Conservation (phyloP, 306 rosid genomes). For the Pachyrhizus erosus region DNA sequence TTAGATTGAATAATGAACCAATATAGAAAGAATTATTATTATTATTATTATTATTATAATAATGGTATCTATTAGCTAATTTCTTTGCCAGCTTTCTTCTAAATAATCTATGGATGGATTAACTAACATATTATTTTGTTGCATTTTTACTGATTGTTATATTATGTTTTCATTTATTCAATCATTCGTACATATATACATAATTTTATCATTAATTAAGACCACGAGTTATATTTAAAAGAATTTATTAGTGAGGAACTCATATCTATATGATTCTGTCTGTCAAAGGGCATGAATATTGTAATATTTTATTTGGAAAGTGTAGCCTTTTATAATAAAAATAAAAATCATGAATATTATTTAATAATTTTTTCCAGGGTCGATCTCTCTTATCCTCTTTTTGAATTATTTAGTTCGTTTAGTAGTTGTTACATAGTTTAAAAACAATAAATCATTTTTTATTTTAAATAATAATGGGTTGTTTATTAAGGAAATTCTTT, state of each 20-base stretch:
- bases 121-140: not conserved
- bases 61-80: not conserved
- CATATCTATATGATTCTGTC: not conserved
- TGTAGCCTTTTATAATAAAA: not conserved
- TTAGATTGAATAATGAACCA: too few relatives aligned
- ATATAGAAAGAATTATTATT: too few relatives aligned
- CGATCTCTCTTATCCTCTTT: not conserved
- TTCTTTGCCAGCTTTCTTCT: not conserved
- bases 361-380: not conserved
- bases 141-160: not conserved
- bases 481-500: too few relatives aligned
- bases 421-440: not conserved
- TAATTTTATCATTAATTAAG: not conserved
- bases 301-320: not conserved
- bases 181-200: too few relatives aligned
- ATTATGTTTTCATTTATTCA: not conserved
- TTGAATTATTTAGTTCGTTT: not conserved
- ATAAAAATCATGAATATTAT: not conserved
- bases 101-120: not conserved
- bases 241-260: not conserved
- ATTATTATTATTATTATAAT: too few relatives aligned
- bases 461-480: not conserved
- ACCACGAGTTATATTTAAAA: not conserved
- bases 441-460: not conserved
- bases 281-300: not conserved